These are phyloP conservation scores for Hericium coralloides DNA, from an alignment of 768 basidiomycete genomes.

Conservation along the genomic window DNA sequence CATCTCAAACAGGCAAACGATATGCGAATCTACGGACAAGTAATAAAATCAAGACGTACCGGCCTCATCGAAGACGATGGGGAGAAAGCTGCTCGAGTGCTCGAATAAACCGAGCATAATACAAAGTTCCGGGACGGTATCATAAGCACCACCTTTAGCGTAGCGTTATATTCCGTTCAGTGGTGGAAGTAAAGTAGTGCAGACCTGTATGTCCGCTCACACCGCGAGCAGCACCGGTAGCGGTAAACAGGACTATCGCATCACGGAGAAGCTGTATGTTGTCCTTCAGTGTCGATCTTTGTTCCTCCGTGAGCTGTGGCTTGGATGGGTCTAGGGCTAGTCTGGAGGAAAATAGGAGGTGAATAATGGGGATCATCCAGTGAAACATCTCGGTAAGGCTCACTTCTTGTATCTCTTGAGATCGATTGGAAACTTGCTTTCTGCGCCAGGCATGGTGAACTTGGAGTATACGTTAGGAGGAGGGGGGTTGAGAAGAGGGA, in stretches of 20 bases:
- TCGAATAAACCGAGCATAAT: constrained; percentile 71
- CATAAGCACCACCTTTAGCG: constrained; percentile 32
- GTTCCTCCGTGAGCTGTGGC: constrained; percentile 50
- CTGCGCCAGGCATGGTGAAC: constrained; percentile 8
- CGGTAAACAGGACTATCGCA: constrained; percentile 80
- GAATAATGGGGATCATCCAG: not conserved
- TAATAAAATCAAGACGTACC: constrained; percentile 35
- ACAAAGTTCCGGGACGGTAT: constrained; percentile 79
- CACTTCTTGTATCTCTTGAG: constrained; percentile 12
- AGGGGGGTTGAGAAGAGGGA: not conserved
- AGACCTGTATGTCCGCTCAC: constrained; percentile 80
- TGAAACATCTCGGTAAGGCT: not conserved
- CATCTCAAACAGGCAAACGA: not conserved
- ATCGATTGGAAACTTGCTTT: constrained; percentile 12
- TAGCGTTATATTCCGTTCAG: no score
- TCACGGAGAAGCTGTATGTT: constrained; percentile 82
- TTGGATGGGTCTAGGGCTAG: constrained; percentile 66
- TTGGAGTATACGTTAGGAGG: not conserved
- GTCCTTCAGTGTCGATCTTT: constrained; percentile 45
- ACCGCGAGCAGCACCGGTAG: constrained; percentile 77
- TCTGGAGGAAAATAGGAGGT: constrained; percentile 26
- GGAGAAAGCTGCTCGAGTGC: constrained; percentile 50
- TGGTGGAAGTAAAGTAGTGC: not conserved
- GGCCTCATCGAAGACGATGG: constrained; percentile 74
- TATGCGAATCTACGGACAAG: not conserved